Evolutionary conservation across 2,329 filamentous ascomycete genomes (phyloP).

Genomic region (Aspergillus pseudonomiae): DNA sequence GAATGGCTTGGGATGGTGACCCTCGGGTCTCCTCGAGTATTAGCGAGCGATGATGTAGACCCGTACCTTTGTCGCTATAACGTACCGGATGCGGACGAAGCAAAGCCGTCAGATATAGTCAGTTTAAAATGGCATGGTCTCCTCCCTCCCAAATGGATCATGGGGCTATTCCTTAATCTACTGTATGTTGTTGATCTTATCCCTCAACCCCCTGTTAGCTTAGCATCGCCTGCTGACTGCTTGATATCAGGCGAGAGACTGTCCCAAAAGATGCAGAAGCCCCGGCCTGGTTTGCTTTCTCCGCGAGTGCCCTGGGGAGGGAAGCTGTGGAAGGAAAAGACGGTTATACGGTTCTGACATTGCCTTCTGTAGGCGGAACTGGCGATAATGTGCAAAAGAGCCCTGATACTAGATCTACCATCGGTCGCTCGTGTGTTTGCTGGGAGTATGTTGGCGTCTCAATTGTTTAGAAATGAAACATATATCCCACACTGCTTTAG

Average conservation of each 20-base stretch:
- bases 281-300: slow-evolving; percentile 39
- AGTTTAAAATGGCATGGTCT: slow-evolving; percentile 48
- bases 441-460: slow-evolving; percentile 44
- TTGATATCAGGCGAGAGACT: slow-evolving; percentile 21
- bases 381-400: slow-evolving; percentile 4
- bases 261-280: slow-evolving; percentile 11
- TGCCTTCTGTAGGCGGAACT: slow-evolving; percentile 11
- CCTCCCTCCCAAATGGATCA: slow-evolving; percentile 44
- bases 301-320: slow-evolving; percentile 36
- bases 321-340: slow-evolving; percentile 43
- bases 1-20: slow-evolving; percentile 66
- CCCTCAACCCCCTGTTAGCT: background rate
- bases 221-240: slow-evolving; percentile 14
- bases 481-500: background rate
- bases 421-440: slow-evolving; percentile 31
- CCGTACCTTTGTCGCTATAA: slow-evolving; percentile 49
- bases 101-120: slow-evolving; percentile 32
- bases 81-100: slow-evolving; percentile 36
- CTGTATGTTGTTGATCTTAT: slow-evolving; percentile 35
- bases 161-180: slow-evolving; percentile 36
- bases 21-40: slow-evolving; percentile 44
- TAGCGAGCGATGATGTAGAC: slow-evolving; percentile 42
- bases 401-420: slow-evolving; percentile 1
- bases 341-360: slow-evolving; percentile 41
- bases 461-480: slow-evolving; percentile 17